phyloP scores from a whole-genome alignment of 139 green algal species.

The Chlorella sp. region DNA sequence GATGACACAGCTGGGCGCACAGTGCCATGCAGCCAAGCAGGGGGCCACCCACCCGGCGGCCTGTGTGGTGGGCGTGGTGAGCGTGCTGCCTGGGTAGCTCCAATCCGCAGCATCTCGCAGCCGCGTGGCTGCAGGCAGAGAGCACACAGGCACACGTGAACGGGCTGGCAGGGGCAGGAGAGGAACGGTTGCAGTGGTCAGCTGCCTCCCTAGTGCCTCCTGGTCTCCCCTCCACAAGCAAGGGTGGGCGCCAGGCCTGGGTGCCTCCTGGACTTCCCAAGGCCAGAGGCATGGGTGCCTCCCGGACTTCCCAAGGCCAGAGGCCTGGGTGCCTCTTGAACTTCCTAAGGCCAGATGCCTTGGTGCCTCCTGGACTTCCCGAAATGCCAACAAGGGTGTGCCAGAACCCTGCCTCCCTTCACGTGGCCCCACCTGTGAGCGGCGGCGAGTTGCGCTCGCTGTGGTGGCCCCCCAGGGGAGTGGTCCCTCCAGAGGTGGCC shows the following conservation, averaged over 20 bases:
- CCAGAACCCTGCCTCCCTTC: neutral
- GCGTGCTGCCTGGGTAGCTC: constrained; percentile 35
- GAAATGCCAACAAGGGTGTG: neutral
- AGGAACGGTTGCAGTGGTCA: no score
- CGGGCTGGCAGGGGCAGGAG: no score
- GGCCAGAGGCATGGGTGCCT: no score
- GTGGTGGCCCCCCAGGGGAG: neutral
- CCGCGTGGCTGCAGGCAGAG: constrained; percentile 1
- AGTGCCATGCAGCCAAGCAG: neutral
- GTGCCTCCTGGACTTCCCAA: no score
- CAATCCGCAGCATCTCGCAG: constrained; percentile 38
- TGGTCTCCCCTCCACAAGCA: no score
- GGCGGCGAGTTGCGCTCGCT: constrained; percentile 22
- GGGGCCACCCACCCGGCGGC: neutral
- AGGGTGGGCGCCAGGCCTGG: no score
- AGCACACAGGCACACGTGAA: neutral
- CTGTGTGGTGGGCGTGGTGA: constrained; percentile 40
- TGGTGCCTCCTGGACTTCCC: neutral
- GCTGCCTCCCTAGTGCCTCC: no score
- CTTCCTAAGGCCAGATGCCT: neutral
- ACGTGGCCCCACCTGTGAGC: neutral
- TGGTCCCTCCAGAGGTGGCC: neutral
- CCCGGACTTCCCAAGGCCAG: no score
- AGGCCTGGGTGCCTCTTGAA: neutral
- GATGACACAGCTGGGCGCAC: no score